These are phyloP conservation scores for Lactifluus rugatus DNA, from an alignment of 768 basidiomycete genomes.

Conservation along the genomic window DNA sequence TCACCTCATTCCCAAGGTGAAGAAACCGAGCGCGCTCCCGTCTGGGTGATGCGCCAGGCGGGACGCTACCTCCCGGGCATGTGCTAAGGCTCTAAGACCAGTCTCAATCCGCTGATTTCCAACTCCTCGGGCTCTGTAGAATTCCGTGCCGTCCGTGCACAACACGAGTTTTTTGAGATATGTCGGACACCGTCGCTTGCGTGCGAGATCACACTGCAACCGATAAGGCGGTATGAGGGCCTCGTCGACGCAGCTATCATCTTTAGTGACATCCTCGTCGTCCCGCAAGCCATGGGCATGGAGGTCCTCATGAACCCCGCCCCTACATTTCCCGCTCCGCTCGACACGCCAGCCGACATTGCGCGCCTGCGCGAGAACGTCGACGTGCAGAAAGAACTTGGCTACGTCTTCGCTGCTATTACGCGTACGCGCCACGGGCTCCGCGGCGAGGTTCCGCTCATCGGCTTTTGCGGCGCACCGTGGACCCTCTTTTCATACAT, in stretches of 20 bases:
- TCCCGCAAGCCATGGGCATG: slow-evolving; percentile 98
- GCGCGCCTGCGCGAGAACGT: slow-evolving; percentile 49
- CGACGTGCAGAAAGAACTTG: slow-evolving; percentile 74
- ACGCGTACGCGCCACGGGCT: slow-evolving; percentile 72
- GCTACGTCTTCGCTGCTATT: slow-evolving; percentile 90
- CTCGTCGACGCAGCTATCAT: slow-evolving; percentile 94
- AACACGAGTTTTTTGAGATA: slow-evolving; percentile 90
- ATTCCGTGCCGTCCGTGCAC: slow-evolving; percentile 76
- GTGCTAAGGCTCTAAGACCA: slow-evolving; percentile 15
- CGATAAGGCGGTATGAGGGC: slow-evolving; percentile 78
- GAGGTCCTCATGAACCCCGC: slow-evolving; percentile 90
- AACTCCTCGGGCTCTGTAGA: slow-evolving; percentile 40
- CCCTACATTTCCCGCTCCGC: slow-evolving; percentile 81
- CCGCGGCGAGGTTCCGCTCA: slow-evolving; percentile 84
- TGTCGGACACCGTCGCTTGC: slow-evolving; percentile 90
- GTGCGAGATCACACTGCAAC: slow-evolving; percentile 84
- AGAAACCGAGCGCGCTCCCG: slow-evolving; percentile 84
- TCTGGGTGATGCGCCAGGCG: slow-evolving; percentile 98
- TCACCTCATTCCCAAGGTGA: slow-evolving; percentile 41
- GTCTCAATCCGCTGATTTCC: slow-evolving; percentile 1
- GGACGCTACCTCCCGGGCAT: slow-evolving; percentile 90
- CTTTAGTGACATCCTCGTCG: slow-evolving; percentile 95
- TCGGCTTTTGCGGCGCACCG: slow-evolving; percentile 95
- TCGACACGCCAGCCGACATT: slow-evolving; percentile 67
- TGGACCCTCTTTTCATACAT: slow-evolving; percentile 99